These are phyloP conservation scores for Pyrus communis DNA, from an alignment of 306 rosid genomes.

Conservation along the genomic window DNA sequence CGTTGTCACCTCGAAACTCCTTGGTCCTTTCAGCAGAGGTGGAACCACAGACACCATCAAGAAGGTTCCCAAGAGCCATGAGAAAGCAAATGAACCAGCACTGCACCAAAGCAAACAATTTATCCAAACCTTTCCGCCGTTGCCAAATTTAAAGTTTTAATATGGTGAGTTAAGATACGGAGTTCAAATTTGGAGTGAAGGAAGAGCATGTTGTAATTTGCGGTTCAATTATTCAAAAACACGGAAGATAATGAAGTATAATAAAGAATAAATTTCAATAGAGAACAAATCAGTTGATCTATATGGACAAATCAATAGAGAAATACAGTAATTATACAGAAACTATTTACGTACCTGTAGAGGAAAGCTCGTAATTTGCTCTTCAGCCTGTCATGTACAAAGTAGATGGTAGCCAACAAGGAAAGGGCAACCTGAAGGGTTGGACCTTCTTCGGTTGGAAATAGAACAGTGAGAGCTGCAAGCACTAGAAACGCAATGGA, in stretches of 20 bases:
- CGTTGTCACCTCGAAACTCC: conserved; percentile 81
- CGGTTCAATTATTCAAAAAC: neutral
- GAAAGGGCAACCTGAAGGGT: conserved; percentile 92
- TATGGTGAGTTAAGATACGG: neutral
- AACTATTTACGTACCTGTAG: conserved; percentile 60
- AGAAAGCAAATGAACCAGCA: conserved; percentile 64
- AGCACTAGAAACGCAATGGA: conserved; percentile 57
- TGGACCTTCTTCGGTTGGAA: conserved; percentile 98
- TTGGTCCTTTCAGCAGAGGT: conserved; percentile 71
- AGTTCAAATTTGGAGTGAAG: neutral
- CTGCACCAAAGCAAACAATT: conserved; percentile 45
- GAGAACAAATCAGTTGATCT: neutral
- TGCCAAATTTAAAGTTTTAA: neutral
- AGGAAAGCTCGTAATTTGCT: conserved; percentile 64
- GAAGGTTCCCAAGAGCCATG: conserved; percentile 97
- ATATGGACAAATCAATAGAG: neutral
- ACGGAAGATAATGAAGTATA: neutral
- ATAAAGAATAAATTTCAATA: neutral
- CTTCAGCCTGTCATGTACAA: conserved; percentile 70
- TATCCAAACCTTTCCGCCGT: neutral
- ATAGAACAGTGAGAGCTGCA: conserved; percentile 66
- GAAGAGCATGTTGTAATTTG: neutral
- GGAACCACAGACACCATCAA: conserved; percentile 97
- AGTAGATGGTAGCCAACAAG: conserved; percentile 70
- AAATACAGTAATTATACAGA: neutral